Evolutionary conservation across 129 eudicot species (phyloP).

Genomic region (Calendula officinalis): DNA sequence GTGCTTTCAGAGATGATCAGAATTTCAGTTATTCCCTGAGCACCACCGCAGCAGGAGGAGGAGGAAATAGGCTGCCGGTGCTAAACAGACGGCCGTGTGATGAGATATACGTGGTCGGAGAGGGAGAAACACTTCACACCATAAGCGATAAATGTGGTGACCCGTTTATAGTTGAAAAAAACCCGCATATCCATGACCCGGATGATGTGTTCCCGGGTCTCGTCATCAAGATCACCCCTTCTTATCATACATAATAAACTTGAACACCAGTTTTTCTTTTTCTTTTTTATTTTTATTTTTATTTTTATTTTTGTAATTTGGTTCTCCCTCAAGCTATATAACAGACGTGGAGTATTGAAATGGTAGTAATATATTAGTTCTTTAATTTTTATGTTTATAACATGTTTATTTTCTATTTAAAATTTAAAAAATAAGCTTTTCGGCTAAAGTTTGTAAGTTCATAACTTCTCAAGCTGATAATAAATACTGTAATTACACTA

Average conservation of each 20-base stretch:
- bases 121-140: conserved; percentile 67
- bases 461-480: too few species aligned
- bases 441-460: too few species aligned
- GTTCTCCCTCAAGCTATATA: conserved; percentile 1
- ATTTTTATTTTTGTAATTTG: not conserved
- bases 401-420: too few species aligned
- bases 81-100: conserved; percentile 32
- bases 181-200: conserved; percentile 69
- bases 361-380: not conserved
- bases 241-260: not conserved
- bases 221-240: conserved; percentile 54
- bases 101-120: conserved; percentile 48
- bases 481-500: too few species aligned
- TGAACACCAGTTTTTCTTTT: not conserved
- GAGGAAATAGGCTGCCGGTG: not conserved
- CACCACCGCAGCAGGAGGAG: conserved; percentile 12
- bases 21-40: conserved; percentile 2
- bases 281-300: too few species aligned
- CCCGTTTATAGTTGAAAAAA: conserved; percentile 58
- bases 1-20: conserved; percentile 19
- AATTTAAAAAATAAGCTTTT: too few species aligned
- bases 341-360: conserved; percentile 10
- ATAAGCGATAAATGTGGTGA: conserved; percentile 67
- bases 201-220: conserved; percentile 73
- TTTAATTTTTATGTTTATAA: not conserved